Conservation (phyloP, 805 yeast species). For the Kazachstania taianensis region DNA sequence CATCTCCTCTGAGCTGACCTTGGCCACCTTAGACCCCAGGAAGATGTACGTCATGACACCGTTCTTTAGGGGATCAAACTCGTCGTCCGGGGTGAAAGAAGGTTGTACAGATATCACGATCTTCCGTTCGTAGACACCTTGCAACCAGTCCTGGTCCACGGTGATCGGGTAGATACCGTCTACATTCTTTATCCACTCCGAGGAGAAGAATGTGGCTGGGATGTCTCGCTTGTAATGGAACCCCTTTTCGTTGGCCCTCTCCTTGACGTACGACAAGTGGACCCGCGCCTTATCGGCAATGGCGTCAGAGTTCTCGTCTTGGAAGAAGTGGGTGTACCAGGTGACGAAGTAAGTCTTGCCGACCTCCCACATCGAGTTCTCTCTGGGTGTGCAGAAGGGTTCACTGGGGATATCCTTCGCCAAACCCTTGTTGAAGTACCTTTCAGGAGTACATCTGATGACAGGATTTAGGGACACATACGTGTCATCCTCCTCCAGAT, state of each 20-base stretch:
- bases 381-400: constrained; percentile 82
- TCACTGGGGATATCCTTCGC: constrained; percentile 47
- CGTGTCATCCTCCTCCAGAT: constrained; percentile 59
- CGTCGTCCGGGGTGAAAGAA: constrained; percentile 52
- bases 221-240: constrained; percentile 39
- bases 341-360: constrained; percentile 65
- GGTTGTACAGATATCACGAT: constrained; percentile 70
- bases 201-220: constrained; percentile 43
- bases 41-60: constrained; percentile 40
- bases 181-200: constrained; percentile 60
- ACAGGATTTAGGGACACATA: constrained; percentile 66
- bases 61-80: constrained; percentile 43
- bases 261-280: constrained; percentile 58
- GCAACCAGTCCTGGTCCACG: constrained; percentile 55
- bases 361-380: constrained; percentile 43
- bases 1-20: constrained; percentile 34
- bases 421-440: constrained; percentile 53
- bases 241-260: constrained; percentile 46
- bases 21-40: constrained; percentile 34
- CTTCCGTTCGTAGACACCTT: constrained; percentile 40
- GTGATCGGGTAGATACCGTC: constrained; percentile 59
- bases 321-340: constrained; percentile 67
- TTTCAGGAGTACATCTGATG: constrained; percentile 76
- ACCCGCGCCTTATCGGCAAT: constrained; percentile 52
- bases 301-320: constrained; percentile 26